phyloP scores from a whole-genome alignment of 345 rosid species.

The Populus nigra region DNA sequence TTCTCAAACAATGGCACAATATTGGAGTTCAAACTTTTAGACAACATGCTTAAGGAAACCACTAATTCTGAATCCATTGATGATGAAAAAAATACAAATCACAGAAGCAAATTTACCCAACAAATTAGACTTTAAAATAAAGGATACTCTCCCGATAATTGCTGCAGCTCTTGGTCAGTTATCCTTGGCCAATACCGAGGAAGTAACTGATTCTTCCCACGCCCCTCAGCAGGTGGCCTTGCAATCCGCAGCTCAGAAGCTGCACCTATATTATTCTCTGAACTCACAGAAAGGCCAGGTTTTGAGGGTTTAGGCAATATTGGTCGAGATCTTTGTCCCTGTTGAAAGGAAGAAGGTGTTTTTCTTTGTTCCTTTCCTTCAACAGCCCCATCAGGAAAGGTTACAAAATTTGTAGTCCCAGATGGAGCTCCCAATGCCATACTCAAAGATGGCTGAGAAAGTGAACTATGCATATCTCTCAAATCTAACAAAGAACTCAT shows the following conservation, averaged over 20 bases:
- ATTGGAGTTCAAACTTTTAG: constrained; percentile 63
- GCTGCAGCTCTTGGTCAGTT: constrained; percentile 87
- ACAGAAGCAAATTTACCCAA: not conserved
- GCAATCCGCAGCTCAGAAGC: constrained; percentile 53
- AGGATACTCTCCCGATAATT: constrained; percentile 95
- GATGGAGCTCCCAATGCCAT: constrained; percentile 53
- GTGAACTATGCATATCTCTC: constrained; percentile 53
- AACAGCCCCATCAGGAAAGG: constrained; percentile 36
- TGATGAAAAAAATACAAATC: constrained; percentile 7
- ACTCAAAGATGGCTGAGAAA: constrained; percentile 55
- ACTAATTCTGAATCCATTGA: constrained; percentile 10
- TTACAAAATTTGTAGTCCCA: constrained; percentile 34
- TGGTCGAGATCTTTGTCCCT: constrained; percentile 50
- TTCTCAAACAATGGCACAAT: constrained; percentile 92
- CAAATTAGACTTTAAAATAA: constrained; percentile 2
- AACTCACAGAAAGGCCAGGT: constrained; percentile 30
- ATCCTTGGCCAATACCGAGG: constrained; percentile 95
- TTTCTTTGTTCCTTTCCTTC: constrained; percentile 51
- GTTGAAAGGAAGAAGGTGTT: constrained; percentile 38
- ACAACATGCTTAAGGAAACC: constrained; percentile 41
- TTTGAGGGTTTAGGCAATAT: constrained; percentile 58
- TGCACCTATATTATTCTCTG: constrained; percentile 45
- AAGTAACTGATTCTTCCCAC: constrained; percentile 83
- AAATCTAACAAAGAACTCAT: constrained; percentile 41
- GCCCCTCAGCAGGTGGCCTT: constrained; percentile 81